Evolutionary conservation across 805 yeast species (phyloP).

Genomic region (Starmerella vitae): DNA sequence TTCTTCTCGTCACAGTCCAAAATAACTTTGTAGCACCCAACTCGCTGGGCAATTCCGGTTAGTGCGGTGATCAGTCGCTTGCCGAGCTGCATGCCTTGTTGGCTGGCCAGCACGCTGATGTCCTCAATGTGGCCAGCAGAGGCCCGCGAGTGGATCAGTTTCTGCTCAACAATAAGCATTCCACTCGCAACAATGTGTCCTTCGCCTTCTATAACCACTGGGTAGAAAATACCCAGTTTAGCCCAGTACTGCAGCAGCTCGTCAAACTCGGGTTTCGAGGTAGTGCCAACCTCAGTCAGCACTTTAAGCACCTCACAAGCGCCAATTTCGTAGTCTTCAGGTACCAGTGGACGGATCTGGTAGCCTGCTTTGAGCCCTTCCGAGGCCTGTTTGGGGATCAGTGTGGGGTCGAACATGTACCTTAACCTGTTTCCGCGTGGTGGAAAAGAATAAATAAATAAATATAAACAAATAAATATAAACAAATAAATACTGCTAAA

Average conservation of each 20-base stretch:
- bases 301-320: slow-evolving; percentile 49
- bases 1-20: slow-evolving; percentile 79
- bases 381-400: slow-evolving; percentile 23
- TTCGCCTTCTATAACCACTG: slow-evolving; percentile 49
- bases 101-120: slow-evolving; percentile 58
- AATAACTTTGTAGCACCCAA: slow-evolving; percentile 77
- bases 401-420: slow-evolving; percentile 10
- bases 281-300: slow-evolving; percentile 72
- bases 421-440: not conserved
- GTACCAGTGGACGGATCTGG: slow-evolving; percentile 42
- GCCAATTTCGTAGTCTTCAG: slow-evolving; percentile 47
- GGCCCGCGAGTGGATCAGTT: slow-evolving; percentile 70
- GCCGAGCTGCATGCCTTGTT: slow-evolving; percentile 81
- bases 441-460: too few species aligned
- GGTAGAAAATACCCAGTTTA: slow-evolving; percentile 40
- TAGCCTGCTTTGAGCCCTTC: slow-evolving; percentile 47
- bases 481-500: too few species aligned
- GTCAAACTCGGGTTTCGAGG: slow-evolving; percentile 39
- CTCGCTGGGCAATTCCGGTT: slow-evolving; percentile 41
- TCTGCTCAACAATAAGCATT: slow-evolving; percentile 62
- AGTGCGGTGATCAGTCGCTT: slow-evolving; percentile 47
- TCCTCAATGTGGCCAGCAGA: slow-evolving; percentile 90
- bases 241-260: slow-evolving; percentile 48
- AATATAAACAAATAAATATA: too few species aligned
- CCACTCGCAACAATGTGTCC: slow-evolving; percentile 71